phyloP scores from a whole-genome alignment of 2,329 filamentous ascomycete genomes.

The Epichloe festucae region DNA sequence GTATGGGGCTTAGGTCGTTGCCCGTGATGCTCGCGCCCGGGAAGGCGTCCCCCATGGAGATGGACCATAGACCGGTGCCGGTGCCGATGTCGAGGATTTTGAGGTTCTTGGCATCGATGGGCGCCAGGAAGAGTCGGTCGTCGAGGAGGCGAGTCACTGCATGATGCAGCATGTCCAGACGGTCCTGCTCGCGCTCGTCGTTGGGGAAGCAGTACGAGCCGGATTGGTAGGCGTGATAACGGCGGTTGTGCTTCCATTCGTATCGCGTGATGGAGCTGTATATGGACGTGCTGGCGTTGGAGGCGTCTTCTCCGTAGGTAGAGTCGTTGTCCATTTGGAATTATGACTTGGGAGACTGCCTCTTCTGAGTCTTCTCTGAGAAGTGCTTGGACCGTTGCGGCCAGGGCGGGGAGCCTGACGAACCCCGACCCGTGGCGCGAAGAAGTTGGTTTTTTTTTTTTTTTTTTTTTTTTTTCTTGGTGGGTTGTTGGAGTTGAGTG shows the following conservation, averaged over 20 bases:
- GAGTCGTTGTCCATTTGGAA: constrained; percentile 8
- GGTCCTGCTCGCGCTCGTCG: constrained; percentile 25
- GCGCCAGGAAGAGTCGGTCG: constrained; percentile 23
- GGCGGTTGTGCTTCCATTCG: constrained; percentile 26
- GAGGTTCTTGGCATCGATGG: constrained; percentile 23
- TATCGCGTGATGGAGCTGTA: constrained; percentile 22
- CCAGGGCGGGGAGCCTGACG: background rate
- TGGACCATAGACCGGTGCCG: constrained; percentile 35
- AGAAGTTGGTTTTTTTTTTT: background rate
- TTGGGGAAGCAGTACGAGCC: constrained; percentile 25
- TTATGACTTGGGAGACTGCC: background rate
- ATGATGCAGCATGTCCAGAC: constrained; percentile 26
- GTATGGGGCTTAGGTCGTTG: constrained; percentile 29
- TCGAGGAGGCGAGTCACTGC: constrained; percentile 19
- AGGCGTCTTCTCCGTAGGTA: constrained; percentile 6
- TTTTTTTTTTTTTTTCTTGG: background rate
- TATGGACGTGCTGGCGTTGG: constrained; percentile 14
- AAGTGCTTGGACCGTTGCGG: background rate
- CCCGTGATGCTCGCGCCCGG: constrained; percentile 24
- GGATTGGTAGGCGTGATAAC: constrained; percentile 26
- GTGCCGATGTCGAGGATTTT: constrained; percentile 32
- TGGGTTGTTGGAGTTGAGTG: background rate
- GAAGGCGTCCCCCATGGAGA: constrained; percentile 27
- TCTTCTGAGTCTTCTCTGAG: background rate
- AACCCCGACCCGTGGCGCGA: background rate